These are phyloP conservation scores for Oemleria cerasiformis DNA, from an alignment of 306 rosid genomes.

Conservation along the genomic window DNA sequence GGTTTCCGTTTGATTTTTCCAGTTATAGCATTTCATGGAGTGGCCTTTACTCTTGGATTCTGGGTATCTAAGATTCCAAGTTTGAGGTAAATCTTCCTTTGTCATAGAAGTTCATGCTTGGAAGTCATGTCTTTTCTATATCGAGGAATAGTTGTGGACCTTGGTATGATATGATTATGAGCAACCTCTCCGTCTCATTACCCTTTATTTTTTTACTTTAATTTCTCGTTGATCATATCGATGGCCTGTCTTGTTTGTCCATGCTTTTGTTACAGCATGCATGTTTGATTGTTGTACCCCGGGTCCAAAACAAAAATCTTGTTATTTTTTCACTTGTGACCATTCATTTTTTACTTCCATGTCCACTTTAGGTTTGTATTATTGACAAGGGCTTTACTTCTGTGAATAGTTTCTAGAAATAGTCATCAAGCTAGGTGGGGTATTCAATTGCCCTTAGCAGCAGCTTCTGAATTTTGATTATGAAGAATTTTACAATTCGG, in stretches of 20 bases:
- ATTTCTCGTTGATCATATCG: conserved; percentile 1
- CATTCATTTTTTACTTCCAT: not conserved
- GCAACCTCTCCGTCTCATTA: not conserved
- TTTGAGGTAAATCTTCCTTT: conserved; percentile 54
- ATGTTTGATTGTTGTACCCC: not conserved
- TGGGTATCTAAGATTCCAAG: conserved; percentile 75
- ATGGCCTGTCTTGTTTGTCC: not conserved
- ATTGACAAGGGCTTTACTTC: too few species aligned
- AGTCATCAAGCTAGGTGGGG: not conserved
- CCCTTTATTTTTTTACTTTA: not conserved
- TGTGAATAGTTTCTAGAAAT: not conserved
- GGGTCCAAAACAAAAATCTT: not conserved
- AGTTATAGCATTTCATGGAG: conserved; percentile 62
- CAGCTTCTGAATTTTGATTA: not conserved
- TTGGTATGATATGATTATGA: not conserved
- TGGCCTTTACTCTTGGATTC: conserved; percentile 78
- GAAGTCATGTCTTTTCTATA: not conserved
- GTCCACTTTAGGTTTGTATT: not conserved
- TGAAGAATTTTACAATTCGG: not conserved
- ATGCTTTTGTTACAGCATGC: not conserved
- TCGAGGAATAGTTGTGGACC: not conserved
- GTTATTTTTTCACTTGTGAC: not conserved
- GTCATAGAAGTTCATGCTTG: conserved; percentile 6
- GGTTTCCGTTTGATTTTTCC: conserved; percentile 82
- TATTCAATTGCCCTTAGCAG: not conserved